These are phyloP conservation scores for Geotrichum europaeum DNA, from an alignment of 1,139 yeast species.

Conservation along the genomic window DNA sequence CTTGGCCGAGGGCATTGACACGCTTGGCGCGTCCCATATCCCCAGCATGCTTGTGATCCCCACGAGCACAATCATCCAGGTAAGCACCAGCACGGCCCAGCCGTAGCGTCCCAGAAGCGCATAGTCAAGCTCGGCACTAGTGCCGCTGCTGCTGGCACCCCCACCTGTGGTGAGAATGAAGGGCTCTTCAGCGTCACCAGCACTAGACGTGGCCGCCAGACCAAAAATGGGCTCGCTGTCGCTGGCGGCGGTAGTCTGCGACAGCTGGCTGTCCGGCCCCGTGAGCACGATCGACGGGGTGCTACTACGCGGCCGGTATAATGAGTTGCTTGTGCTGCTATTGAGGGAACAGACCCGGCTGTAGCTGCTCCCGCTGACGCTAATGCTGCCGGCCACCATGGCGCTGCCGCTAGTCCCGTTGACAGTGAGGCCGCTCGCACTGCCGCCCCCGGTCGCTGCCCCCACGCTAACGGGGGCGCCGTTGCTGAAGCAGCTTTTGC, in stretches of 20 bases:
- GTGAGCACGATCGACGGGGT: background rate
- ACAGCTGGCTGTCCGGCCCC: background rate
- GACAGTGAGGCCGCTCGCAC: background rate
- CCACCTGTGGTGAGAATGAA: background rate
- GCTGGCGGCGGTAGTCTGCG: background rate
- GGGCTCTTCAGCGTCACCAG: background rate
- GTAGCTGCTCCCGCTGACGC: background rate
- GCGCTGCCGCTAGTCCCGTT: background rate
- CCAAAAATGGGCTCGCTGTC: background rate
- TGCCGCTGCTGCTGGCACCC: background rate
- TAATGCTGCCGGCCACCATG: background rate
- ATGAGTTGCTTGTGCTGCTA: background rate
- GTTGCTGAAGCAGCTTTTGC: background rate
- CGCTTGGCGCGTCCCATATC: constrained; percentile 18
- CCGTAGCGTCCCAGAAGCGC: constrained; percentile 22
- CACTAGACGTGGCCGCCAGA: background rate
- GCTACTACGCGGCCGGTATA: background rate
- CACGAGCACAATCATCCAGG: constrained; percentile 28
- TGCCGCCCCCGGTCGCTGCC: background rate
- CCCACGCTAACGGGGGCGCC: background rate
- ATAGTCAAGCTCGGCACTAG: background rate
- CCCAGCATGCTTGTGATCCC: constrained; percentile 30
- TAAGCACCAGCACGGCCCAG: constrained; percentile 26
- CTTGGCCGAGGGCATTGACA: background rate
- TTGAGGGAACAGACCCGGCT: background rate